Evolutionary conservation across 495 filamentous ascomycete species (phyloP).

Genomic region (Bathelium albidoporum): DNA sequence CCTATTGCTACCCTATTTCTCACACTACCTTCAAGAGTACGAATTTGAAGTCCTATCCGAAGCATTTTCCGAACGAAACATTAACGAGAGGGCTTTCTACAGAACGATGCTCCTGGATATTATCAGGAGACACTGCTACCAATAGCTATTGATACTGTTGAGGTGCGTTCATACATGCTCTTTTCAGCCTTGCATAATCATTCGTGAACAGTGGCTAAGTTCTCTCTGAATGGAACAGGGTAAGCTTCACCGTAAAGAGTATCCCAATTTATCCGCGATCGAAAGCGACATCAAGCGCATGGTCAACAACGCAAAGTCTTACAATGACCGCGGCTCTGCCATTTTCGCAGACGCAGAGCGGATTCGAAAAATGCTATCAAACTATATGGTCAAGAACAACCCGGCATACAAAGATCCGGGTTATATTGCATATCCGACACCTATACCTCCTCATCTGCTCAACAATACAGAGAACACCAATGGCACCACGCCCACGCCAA

Average conservation of each 20-base stretch:
- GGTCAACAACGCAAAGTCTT: conserved; percentile 65
- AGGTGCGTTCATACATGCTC: conserved; percentile 31
- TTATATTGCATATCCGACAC: conserved; percentile 54
- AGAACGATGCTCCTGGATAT: conserved; percentile 56
- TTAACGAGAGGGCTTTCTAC: neutral
- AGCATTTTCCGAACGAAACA: neutral
- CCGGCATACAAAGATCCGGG: conserved; percentile 54
- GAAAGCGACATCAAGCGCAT: conserved; percentile 70
- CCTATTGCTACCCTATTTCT: conserved; percentile 63
- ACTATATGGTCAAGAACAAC: conserved; percentile 65
- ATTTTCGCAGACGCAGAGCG: conserved; percentile 66
- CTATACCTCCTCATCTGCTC: conserved; percentile 38
- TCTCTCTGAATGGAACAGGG: conserved; percentile 21
- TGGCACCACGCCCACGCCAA: conserved; percentile 5
- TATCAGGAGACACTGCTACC: conserved; percentile 62
- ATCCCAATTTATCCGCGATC: conserved; percentile 49
- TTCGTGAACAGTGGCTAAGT: neutral
- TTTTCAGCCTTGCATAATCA: neutral
- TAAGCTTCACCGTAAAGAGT: conserved; percentile 55
- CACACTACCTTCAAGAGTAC: conserved; percentile 48
- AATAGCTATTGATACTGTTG: conserved; percentile 64
- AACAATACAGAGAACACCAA: conserved; percentile 11
- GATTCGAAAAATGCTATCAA: conserved; percentile 61
- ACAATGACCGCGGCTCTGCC: conserved; percentile 52
- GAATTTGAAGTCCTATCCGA: neutral